Evolutionary conservation across 2,329 filamentous ascomycete genomes (phyloP).

Genomic region (Graphiopsis chlorocephala): DNA sequence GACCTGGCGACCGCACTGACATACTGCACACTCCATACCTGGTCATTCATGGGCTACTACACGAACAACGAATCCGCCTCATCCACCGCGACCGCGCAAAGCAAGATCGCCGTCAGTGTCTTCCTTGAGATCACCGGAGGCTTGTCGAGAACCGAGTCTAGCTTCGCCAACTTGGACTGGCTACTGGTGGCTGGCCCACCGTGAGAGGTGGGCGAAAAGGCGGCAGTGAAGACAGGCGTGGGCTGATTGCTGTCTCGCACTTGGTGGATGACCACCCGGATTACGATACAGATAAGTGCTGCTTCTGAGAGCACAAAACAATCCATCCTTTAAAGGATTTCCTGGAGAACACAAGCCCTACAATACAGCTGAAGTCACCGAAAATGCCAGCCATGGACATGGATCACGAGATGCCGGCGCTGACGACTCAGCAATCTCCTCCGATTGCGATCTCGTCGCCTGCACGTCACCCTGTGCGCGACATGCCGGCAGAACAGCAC

Average conservation of each 20-base stretch:
- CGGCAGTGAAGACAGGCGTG: constrained; percentile 17
- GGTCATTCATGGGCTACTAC: constrained; percentile 16
- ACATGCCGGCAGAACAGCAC: constrained; percentile 20
- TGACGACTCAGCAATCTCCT: constrained; percentile 31
- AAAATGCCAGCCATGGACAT: constrained; percentile 35
- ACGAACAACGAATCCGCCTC: constrained; percentile 12
- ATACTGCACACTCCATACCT: not conserved
- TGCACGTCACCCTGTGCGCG: constrained; percentile 26
- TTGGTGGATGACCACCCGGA: constrained; percentile 15
- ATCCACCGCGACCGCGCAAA: constrained; percentile 8
- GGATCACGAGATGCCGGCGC: constrained; percentile 18
- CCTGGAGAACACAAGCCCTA: not conserved
- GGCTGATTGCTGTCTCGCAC: not conserved
- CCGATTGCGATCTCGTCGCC: constrained; percentile 30
- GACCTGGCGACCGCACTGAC: not conserved
- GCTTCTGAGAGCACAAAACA: not conserved
- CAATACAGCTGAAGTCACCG: not conserved
- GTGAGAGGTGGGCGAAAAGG: constrained; percentile 53
- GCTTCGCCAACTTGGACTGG: constrained; percentile 49
- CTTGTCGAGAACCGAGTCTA: constrained; percentile 43
- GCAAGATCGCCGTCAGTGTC: constrained; percentile 11
- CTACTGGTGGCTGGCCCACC: constrained; percentile 51
- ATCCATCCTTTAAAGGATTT: not conserved
- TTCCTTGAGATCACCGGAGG: constrained; percentile 20
- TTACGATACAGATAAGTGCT: constrained; percentile 9